Conservation (phyloP, 1,284 basidiomycete species). For the Ceraceosorus bombacis region DNA sequence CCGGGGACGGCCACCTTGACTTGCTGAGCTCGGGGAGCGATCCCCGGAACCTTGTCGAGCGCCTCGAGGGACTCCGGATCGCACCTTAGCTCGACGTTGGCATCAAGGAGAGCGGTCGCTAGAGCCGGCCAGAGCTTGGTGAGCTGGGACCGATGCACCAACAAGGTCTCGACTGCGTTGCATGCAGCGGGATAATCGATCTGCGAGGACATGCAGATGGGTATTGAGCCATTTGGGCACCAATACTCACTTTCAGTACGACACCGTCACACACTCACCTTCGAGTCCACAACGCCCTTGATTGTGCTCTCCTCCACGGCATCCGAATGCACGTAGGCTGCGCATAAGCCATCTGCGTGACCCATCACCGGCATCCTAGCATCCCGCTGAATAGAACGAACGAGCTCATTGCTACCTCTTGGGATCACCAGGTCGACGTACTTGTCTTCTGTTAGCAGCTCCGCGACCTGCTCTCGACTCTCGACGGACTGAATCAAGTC, state of each 20-base stretch:
- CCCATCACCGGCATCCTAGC: constrained; percentile 97
- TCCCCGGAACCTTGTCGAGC: constrained; percentile 38
- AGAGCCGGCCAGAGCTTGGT: constrained; percentile 65
- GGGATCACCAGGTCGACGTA: constrained; percentile 98
- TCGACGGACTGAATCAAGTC: constrained; percentile 87
- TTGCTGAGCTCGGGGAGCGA: constrained; percentile 41
- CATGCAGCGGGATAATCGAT: constrained; percentile 93
- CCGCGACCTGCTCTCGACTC: constrained; percentile 82
- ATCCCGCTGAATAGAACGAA: constrained; percentile 75
- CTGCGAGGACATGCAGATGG: constrained; percentile 50
- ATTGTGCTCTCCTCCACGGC: constrained; percentile 72
- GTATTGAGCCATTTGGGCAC: neutral
- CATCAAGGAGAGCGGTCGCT: constrained; percentile 62
- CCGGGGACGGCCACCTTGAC: constrained; percentile 46
- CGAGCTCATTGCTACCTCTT: constrained; percentile 83
- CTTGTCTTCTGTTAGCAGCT: constrained; percentile 73
- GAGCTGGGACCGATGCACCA: constrained; percentile 62
- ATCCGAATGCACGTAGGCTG: constrained; percentile 75
- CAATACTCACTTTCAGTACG: constrained; percentile 72
- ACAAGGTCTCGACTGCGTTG: constrained; percentile 82
- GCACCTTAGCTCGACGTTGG: constrained; percentile 70
- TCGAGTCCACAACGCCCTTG: constrained; percentile 78
- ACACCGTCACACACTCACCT: constrained; percentile 62
- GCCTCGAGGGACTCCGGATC: constrained; percentile 53
- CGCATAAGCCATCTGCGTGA: constrained; percentile 91